Base-by-base conservation (phyloP, 192 early-diverging fungal species). In the Mortierella antarctica region DNA sequence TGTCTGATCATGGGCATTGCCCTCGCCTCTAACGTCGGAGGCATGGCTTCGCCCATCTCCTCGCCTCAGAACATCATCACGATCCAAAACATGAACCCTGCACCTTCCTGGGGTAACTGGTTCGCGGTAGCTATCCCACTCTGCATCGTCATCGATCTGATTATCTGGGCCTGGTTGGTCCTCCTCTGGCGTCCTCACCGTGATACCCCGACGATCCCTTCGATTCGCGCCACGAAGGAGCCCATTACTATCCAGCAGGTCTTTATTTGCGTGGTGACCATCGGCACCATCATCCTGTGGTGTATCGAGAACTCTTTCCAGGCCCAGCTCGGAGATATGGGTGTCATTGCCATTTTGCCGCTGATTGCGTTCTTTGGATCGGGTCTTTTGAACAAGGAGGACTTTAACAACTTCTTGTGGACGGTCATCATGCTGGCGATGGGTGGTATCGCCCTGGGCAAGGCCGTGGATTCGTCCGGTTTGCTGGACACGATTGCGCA, bases 1-100 rank as follows among this genome's bases (percentile, higher is more conserved):
- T 88, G 87, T 42, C 79, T 94, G 18, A 87, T 94, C 70, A 82
- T 94, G 76, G 93, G 93, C 53, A 94, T 94, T 50, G 92, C 93
- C 14, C 74, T 94, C 20, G 90, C 93, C 12, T 82, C 89, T 44
- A 91, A 92, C 42, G 85, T 93, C 50, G 93, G 92, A 56, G 93
- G 93, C 53, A 92, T 94, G 93, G 88, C 93, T 14, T 91, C 91
- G 0, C 93, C 93, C 31, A 94, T 94, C 70, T 88, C 93, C 2
- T 92, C 90, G 0, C 93, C 93, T 51, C 93, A 79, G 82, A 93
- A 94, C 83, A 89, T 92, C 23, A 88, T 94, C 65, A 89, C 93
- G 2, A 91, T 94, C 49, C 85, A 89, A n/a, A 91, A 88, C 80
- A 91, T 94, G 87, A 67, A 74, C n/a, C 93, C 93, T 9, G 67